These are phyloP conservation scores for Mycena amicta DNA, from an alignment of 768 basidiomycete genomes.

Conservation along the genomic window DNA sequence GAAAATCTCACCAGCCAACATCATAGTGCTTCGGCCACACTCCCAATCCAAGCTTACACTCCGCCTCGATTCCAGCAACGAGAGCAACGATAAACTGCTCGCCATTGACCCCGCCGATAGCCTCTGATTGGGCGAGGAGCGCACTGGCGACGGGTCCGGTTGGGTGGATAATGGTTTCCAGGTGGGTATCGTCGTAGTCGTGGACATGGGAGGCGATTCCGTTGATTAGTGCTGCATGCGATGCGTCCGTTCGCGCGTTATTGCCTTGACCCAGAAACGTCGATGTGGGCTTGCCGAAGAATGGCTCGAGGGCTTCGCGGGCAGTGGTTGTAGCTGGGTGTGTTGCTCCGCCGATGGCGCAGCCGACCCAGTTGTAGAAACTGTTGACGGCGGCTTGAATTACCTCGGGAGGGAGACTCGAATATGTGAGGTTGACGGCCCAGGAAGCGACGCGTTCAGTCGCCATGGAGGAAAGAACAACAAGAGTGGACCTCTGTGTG, in stretches of 20 bases:
- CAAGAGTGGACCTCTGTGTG: background rate
- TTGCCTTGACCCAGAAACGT: constrained; percentile 22
- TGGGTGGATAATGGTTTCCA: constrained; percentile 28
- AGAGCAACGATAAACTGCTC: constrained; percentile 24
- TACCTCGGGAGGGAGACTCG: constrained; percentile 21
- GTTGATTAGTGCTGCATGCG: constrained; percentile 26
- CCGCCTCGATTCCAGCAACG: constrained; percentile 27
- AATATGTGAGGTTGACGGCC: constrained; percentile 24
- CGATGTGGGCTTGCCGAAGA: constrained; percentile 25
- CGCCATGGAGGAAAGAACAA: constrained; percentile 20
- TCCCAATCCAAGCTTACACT: constrained; percentile 26
- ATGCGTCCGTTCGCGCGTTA: constrained; percentile 22
- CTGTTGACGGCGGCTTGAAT: constrained; percentile 24
- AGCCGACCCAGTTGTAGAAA: constrained; percentile 30
- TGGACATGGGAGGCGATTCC: constrained; percentile 28
- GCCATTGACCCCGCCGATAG: constrained; percentile 20
- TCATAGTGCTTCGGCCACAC: constrained; percentile 29
- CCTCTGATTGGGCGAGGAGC: constrained; percentile 25
- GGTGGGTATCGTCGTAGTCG: constrained; percentile 30
- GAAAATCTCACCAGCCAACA: constrained; percentile 24
- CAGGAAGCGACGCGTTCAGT: constrained; percentile 25
- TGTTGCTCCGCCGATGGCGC: constrained; percentile 25
- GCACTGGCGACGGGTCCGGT: constrained; percentile 26
- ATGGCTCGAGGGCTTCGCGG: constrained; percentile 16
- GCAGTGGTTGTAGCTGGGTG: constrained; percentile 25